Evolutionary conservation across 306 rosid genomes (phyloP), one percentile per base, ranked within the genome.

Genomic region (Ormosia semicastrata): DNA sequence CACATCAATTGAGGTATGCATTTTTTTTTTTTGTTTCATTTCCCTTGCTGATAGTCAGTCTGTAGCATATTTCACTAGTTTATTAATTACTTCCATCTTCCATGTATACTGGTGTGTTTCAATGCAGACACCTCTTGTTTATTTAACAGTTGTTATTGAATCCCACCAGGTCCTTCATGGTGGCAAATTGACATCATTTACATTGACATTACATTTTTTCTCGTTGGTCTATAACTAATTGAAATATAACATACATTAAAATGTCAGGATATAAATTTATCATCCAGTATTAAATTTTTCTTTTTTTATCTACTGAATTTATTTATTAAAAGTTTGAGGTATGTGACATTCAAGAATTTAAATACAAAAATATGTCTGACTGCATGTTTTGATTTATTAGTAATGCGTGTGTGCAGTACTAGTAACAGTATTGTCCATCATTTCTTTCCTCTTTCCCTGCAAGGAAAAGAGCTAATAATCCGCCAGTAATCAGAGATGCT

Each of bases 1-100:
- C 82, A 95, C 96, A 67, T 95, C 99, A 56, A 95, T 95, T 74
- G 99, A 95, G 98, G 99, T 93, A 76, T 67, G 43, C 47, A 64
- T 75, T 71, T 76, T 12, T 52, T 34, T 24, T 56, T 13, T 56
- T 46, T 54, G 14, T 65, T 69, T 77, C 56, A 41, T 62, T 65
- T 50, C 62, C 24, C 43, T 11, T 66, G 71, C 17, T 40, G 12
- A n/a, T 39, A 36, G 9, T 47, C 9, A 36, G 12, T 69, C 24
- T 37, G 8, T 10, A 76, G 17, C 71, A 18, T 60, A 65, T 58
- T 64, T 49, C 43, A 13, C 44, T 50, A 44, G 72, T 30, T 9
- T 36, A 36, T 71, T 40, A 13, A 36, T 56, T 73, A 11, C 53
- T 69, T 49, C 30, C 73, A 46, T 71, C 11, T 68, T 30, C 34